Conservation (phyloP, 805 yeast species). For the Spathaspora gorwiae region DNA sequence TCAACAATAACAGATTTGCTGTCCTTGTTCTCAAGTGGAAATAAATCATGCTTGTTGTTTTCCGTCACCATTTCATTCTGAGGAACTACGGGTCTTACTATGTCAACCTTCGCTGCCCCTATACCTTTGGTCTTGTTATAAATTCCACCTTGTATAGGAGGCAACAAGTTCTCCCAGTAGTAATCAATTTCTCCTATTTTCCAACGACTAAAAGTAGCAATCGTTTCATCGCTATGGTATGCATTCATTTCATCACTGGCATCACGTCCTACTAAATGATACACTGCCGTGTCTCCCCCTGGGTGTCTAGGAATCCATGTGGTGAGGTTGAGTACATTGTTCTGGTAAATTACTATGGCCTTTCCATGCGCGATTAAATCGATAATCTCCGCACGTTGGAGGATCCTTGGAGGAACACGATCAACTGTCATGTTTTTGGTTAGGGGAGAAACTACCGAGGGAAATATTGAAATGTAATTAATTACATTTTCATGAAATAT, state of each 20-base stretch:
- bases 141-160: conserved; percentile 84
- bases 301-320: conserved; percentile 75
- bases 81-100: conserved; percentile 50
- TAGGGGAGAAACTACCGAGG: too few species aligned
- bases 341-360: conserved; percentile 62
- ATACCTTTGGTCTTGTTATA: conserved; percentile 13
- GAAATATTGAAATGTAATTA: background rate
- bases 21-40: conserved; percentile 23
- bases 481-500: background rate
- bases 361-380: conserved; percentile 63
- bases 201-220: conserved; percentile 48
- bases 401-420: conserved; percentile 7
- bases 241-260: conserved; percentile 90
- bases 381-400: conserved; percentile 39
- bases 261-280: conserved; percentile 83
- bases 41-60: conserved; percentile 28
- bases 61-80: conserved; percentile 41
- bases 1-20: conserved; percentile 37
- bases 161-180: conserved; percentile 70
- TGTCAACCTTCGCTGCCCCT: conserved; percentile 27
- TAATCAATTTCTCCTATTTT: conserved; percentile 60
- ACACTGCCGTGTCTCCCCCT: conserved; percentile 82
- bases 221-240: conserved; percentile 64
- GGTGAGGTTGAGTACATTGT: conserved; percentile 59
- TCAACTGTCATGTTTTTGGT: background rate